Base-by-base conservation (phyloP, 768 basidiomycete species). In the Megacollybia marginata region DNA sequence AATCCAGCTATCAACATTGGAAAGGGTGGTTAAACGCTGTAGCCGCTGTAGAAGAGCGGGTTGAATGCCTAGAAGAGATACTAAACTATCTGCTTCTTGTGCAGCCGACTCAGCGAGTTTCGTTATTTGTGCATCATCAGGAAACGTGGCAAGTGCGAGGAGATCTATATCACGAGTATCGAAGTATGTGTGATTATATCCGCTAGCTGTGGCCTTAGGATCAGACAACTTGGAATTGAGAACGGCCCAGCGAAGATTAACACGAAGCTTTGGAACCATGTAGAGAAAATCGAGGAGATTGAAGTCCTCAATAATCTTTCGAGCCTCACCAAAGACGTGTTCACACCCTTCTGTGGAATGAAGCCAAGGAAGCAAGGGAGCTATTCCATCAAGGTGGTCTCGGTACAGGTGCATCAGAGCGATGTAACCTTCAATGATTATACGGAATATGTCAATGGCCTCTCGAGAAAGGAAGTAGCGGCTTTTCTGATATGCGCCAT, bases 371-470 rank as follows among this genome's bases (percentile, higher is more conserved):
- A 69, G 49, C 2, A 71, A 52, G 0, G 70, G 65, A 5, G 23
- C n/a, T n/a, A n/a, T n/a, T n/a, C n/a, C n/a, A n/a, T n/a, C n/a
- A n/a, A n/a, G n/a, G 46, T 68, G 52, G 47, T 72, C 67, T 7
- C 71, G 65, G 53, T 72, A n/a, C n/a, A n/a, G 56, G 34, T 69
- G 58, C 47, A 63, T 23, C 12, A 72, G n/a, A n/a, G n/a, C n/a
- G n/a, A n/a, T n/a, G n/a, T n/a, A n/a, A n/a, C n/a, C n/a, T n/a
- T n/a, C n/a, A n/a, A n/a, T n/a, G n/a, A n/a, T n/a, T n/a, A n/a
- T n/a, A n/a, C n/a, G n/a, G n/a, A n/a, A n/a, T n/a, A n/a, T n/a
- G n/a, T n/a, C n/a, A n/a, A n/a, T n/a, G n/a, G n/a, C n/a, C n/a
- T n/a, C n/a, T n/a, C n/a, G n/a, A n/a, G n/a, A n/a, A n/a, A n/a